Base-by-base conservation (phyloP, 1,139 yeast species). In the Sugiyamaella castrensis region DNA sequence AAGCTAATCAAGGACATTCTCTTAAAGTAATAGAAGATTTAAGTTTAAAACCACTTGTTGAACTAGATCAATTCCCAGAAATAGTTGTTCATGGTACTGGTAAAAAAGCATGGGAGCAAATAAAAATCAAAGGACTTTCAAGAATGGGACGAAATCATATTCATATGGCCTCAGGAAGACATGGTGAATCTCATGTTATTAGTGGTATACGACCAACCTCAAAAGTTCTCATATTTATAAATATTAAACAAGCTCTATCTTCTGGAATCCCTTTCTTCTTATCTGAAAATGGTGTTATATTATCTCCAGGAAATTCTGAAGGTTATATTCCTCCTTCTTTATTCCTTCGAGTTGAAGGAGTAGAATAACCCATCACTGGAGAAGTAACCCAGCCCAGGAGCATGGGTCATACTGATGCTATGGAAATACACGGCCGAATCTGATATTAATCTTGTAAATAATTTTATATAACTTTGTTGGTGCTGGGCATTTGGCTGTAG, bases 1-100 rank as follows among this genome's bases (percentile, higher is more conserved):
- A 97, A 62, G 98, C 98, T 1, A 84, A 83, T 49, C 98, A 92
- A 66, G 98, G 98, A 8, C 98, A 92, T 65, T 82, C 95, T 0
- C 70, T 92, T 11, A 58, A 67, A 27, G 62, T 69, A 1, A 75
- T 84, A 0, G 74, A 75, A 12, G 77, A 77, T 34, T 74, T 78
- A 24, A 73, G 71, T 10, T 64, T 79, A 51, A 53, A 53, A 32
- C 62, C 72, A 9, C 50, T 63, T 7, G 47, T 47, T 1, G 31
- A 50, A 2, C 37, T 52, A 0, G 64, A 60, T 0, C 66, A 71
- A 8, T 68, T 75, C 44, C 84, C 71, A 4, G 42, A 79, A 0
- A 59, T 63, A 2, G 74, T 87, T 4, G 80, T 87, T 33, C 98
- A 94, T 64, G 98, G 98, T 6, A 92, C 98, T 0, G 80, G 74